Evolutionary conservation across 2,329 filamentous ascomycete genomes (phyloP).

Genomic region (Clonostachys byssicola): DNA sequence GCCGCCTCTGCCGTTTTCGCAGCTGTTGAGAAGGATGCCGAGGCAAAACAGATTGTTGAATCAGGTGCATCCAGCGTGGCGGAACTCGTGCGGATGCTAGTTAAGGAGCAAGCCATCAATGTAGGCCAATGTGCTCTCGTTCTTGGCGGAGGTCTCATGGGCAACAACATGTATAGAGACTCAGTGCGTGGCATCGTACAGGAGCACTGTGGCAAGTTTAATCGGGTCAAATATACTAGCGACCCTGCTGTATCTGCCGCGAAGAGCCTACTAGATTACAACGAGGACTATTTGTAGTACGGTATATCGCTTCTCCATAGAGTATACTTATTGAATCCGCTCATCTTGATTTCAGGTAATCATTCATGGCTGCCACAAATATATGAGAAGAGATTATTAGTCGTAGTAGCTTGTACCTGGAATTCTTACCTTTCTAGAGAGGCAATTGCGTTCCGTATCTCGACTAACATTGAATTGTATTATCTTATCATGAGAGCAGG

Average conservation of each 20-base stretch:
- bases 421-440: too few relatives aligned
- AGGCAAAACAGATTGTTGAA: conserved; percentile 9
- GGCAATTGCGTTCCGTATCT: too few relatives aligned
- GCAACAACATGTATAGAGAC: conserved; percentile 2
- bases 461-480: too few relatives aligned
- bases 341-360: too few relatives aligned
- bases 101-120: conserved; percentile 6
- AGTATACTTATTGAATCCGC: too few relatives aligned
- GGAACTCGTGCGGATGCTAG: conserved; percentile 7
- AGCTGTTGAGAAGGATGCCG: conserved; percentile 6
- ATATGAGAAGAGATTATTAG: too few relatives aligned
- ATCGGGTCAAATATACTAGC: background rate
- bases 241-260: background rate
- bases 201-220: background rate
- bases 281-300: too few relatives aligned
- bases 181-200: background rate
- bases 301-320: too few relatives aligned
- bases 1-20: conserved; percentile 10
- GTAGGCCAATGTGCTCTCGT: conserved; percentile 7
- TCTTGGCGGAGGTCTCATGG: conserved; percentile 13
- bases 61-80: conserved; percentile 9
- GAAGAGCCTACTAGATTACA: background rate
- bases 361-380: too few relatives aligned
- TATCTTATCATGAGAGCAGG: too few relatives aligned
- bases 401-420: too few relatives aligned